Evolutionary conservation across 306 rosid species (phyloP), one percentile per base, ranked within the genome.

Genomic region (Gynostemma pentaphyllum): DNA sequence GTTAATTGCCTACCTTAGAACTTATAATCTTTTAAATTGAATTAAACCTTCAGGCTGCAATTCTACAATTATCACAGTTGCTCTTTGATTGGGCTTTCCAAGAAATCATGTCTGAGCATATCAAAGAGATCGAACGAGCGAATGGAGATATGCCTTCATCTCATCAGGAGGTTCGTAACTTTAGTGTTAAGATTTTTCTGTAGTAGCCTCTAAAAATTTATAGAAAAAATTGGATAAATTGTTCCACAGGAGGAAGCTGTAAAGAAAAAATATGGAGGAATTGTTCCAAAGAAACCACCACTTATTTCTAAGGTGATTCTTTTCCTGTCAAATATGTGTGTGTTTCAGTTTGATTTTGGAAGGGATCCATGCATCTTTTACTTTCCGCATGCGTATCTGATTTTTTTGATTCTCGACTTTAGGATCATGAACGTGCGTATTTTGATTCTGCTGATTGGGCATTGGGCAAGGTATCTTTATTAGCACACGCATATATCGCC

Each of bases 361-460:
- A 29, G 55, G 41, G 32, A 3, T 41, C 21, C 22, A 7, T 18
- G 30, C 54, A 9, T 66, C 23, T 24, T n/a, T n/a, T n/a, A n/a
- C n/a, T n/a, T 39, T 30, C 27, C 12, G 19, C 18, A 27, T 66
- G 19, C 9, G 7, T 34, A 5, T 52, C 59, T 81, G 37, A 67
- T 62, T 61, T 60, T 42, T 69, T 48, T 30, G 66, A 18, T 75
- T 53, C 28, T 73, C 55, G 50, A 40, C 74, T 61, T 72, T 73
- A 92, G 96, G 99, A 92, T 75, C 96, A 92, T 72, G 99, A 92
- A 75, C 96, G 96, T 7, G 99, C 99, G 59, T 88, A 86, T 77
- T 88, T 88, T 62, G 99, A 92, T 78, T 92, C 99, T 52, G 99
- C 96, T 42, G 96, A 92, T 75, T 92, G 96, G 99, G 99, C 99